Evolutionary conservation across 2,329 filamentous ascomycete genomes (phyloP).

Genomic region (Fusarium neocosmosporiellum): DNA sequence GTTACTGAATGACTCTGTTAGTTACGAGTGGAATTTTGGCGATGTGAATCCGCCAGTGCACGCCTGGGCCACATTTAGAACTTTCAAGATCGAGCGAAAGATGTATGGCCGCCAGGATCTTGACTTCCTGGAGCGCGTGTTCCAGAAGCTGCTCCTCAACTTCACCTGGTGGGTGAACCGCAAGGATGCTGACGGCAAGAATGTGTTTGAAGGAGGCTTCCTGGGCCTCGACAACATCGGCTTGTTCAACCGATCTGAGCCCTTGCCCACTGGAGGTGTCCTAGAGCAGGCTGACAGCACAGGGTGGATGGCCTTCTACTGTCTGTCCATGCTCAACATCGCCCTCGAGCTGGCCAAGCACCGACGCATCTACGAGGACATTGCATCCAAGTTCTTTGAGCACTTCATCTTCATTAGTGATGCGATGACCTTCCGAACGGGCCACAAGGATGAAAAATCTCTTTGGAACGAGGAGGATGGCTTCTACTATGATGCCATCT

Average conservation of each 20-base stretch:
- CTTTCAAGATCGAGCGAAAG: slow-evolving; percentile 98
- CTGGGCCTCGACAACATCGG: slow-evolving; percentile 97
- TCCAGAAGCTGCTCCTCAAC: slow-evolving; percentile 94
- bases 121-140: slow-evolving; percentile 95
- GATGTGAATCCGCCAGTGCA: slow-evolving; percentile 98
- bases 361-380: slow-evolving; percentile 93
- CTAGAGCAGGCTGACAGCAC: slow-evolving; percentile 98
- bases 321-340: slow-evolving; percentile 96
- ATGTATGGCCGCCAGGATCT: slow-evolving; percentile 94
- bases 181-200: slow-evolving; percentile 94
- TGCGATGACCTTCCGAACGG: slow-evolving; percentile 89
- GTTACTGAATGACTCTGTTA: slow-evolving; percentile 42
- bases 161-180: slow-evolving; percentile 99
- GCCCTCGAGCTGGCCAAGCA: slow-evolving; percentile 95
- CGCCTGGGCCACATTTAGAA: slow-evolving; percentile 94
- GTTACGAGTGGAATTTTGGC: slow-evolving; percentile 95
- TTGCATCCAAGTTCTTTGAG: slow-evolving; percentile 98
- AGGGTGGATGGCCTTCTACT: slow-evolving; percentile 99
- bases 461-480: slow-evolving; percentile 97
- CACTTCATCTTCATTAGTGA: slow-evolving; percentile 98
- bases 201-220: slow-evolving; percentile 97
- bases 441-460: slow-evolving; percentile 78
- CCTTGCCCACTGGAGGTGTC: slow-evolving; percentile 90
- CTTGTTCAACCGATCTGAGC: slow-evolving; percentile 95
- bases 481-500: slow-evolving; percentile 99